These are phyloP conservation scores for Leishmania martiniquensis DNA, from an alignment of 208 protist genomes.

Conservation along the genomic window DNA sequence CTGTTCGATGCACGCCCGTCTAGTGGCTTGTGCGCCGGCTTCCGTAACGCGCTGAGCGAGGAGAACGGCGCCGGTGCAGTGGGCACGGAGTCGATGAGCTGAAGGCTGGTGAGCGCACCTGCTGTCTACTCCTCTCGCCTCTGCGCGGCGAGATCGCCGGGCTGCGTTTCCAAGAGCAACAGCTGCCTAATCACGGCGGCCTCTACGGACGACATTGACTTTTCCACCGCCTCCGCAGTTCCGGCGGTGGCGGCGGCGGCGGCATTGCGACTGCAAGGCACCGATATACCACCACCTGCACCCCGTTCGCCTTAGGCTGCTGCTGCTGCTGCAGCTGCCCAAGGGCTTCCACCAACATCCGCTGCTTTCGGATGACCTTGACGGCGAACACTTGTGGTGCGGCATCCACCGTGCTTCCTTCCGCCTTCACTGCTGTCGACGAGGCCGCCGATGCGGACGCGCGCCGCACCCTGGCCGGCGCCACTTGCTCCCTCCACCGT, in stretches of 20 bases:
- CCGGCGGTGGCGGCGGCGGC: background rate
- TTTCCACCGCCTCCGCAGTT: background rate
- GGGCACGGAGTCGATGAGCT: constrained; percentile 15
- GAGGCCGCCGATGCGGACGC: constrained; percentile 3
- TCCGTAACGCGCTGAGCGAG: background rate
- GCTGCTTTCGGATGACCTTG: constrained; percentile 54
- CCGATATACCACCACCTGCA: background rate
- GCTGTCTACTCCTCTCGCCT: constrained; percentile 24
- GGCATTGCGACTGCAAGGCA: background rate
- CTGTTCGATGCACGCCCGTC: background rate
- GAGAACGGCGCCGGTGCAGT: constrained; percentile 10
- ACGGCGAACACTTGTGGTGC: constrained; percentile 36
- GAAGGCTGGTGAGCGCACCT: constrained; percentile 13
- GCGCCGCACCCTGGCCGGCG: constrained; percentile 14
- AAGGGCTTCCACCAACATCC: constrained; percentile 39
- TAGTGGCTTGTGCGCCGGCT: constrained; percentile 1
- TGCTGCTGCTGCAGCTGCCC: constrained; percentile 14
- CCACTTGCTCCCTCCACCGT: constrained; percentile 9
- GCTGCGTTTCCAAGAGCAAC: constrained; percentile 48
- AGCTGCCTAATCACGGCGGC: constrained; percentile 34
- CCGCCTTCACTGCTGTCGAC: background rate
- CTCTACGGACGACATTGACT: constrained; percentile 15
- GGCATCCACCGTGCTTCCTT: background rate
- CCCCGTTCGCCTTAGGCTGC: background rate
- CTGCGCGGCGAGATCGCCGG: constrained; percentile 35